phyloP scores from a whole-genome alignment of 768 basidiomycete species.

The Kondoa malvinella region DNA sequence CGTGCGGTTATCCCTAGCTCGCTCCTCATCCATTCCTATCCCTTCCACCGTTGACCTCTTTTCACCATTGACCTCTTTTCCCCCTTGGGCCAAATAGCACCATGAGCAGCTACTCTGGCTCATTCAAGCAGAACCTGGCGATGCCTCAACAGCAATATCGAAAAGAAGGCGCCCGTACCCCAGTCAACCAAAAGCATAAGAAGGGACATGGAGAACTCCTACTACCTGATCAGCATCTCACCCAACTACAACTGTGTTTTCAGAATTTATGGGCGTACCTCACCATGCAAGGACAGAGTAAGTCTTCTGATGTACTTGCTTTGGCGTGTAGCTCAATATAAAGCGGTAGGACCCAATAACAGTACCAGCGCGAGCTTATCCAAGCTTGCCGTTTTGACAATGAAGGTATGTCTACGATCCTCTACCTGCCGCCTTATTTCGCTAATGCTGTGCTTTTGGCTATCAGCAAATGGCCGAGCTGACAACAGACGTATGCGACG shows the following conservation, averaged over 20 bases:
- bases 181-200: not conserved
- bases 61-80: no score
- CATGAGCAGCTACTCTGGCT: slow-evolving; percentile 7
- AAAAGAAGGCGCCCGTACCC: not conserved
- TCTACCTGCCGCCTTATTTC: not conserved
- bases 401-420: not conserved
- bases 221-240: not conserved
- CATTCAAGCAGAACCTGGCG: not conserved
- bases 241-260: not conserved
- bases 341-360: not conserved
- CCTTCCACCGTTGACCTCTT: no score
- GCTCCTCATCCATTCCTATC: no score
- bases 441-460: not conserved
- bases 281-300: not conserved
- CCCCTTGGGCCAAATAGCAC: no score
- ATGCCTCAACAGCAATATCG: not conserved
- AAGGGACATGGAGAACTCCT: not conserved
- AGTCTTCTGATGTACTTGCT: not conserved
- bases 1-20: no score
- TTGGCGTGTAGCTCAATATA: not conserved
- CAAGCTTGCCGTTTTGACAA: not conserved
- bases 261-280: not conserved
- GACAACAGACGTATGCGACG: not conserved
- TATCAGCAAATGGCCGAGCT: not conserved
- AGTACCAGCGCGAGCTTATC: not conserved